Base-by-base conservation (phyloP, 1,139 yeast species). In the Arxiozyma slooffiae region DNA sequence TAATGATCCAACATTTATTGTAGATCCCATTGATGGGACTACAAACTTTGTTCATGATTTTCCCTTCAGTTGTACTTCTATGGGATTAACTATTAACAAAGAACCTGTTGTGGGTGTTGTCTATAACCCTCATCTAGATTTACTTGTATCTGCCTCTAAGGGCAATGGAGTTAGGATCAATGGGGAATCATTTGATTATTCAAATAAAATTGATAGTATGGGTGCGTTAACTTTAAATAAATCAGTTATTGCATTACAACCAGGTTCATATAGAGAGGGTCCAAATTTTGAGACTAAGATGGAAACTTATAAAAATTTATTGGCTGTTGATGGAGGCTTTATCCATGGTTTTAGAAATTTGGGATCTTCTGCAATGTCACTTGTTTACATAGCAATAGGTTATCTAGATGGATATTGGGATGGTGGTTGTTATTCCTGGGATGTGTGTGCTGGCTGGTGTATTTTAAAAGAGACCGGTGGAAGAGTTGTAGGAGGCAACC, bases 351-450 rank as follows among this genome's bases (percentile, higher is more conserved):
- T 76, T 61, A 71, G 84, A 56, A 72, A 78, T 20, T 60, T 78
- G 51, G 84, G 83, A 1, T 77, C 82, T 1, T 81, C 84, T 3
- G 84, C 84, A 1, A 73, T 79, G 73, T 77, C 79, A 51, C 60
- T 79, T 44, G 74, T 79, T 17, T 73, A 74, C 40, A 78, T 77
- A 11, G 82, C 83, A 1, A 70, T 80, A 7, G 84, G 84, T 4
- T 70, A 70, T 50, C 53, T 78, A 39, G 84, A 79, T 58, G 69
- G 78, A 37, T 79, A 79, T 65, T 80, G 83, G 81, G 82, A 79
- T 63, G 82, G 82, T 49, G 82, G 83, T 21, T 78, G 81, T 62
- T 78, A 75, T 56, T 74, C 79, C 7, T 79, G 84, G 84, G 84
- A 80, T 58, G 82, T 79, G 4, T 78, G 82, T 60, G 84, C 83